Evolutionary conservation across 495 filamentous ascomycete genomes (phyloP).

Genomic region (Penicillium lagena): DNA sequence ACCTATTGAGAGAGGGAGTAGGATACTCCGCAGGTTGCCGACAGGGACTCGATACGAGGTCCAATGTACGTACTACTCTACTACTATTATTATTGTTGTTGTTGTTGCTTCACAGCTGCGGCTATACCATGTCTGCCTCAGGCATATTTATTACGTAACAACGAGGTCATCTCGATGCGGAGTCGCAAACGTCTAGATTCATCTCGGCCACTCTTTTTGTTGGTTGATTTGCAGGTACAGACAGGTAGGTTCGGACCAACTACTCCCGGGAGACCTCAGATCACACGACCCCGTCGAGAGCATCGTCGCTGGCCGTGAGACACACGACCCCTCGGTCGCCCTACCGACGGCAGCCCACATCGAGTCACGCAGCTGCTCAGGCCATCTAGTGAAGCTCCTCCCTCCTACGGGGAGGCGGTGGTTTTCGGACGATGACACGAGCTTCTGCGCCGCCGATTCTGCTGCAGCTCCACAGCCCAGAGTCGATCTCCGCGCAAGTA

Average conservation of each 20-base stretch:
- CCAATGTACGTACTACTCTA: too few species aligned
- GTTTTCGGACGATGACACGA: slow-evolving; percentile 40
- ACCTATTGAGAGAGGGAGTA: too few species aligned
- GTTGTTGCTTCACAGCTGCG: too few species aligned
- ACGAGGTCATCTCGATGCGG: slow-evolving; percentile 12
- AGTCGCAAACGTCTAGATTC: slow-evolving; percentile 2
- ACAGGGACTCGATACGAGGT: too few species aligned
- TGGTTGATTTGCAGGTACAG: too few species aligned
- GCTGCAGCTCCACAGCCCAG: slow-evolving; percentile 54
- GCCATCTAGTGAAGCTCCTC: slow-evolving; percentile 1
- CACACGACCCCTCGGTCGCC: slow-evolving; percentile 2
- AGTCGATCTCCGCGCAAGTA: slow-evolving; percentile 54
- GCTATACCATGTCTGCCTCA: neutral
- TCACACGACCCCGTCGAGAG: too few species aligned
- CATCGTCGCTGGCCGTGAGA: neutral
- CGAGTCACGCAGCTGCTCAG: neutral
- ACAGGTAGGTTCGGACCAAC: too few species aligned
- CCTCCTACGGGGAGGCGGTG: slow-evolving; percentile 24
- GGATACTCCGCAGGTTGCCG: too few species aligned
- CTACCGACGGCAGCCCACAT: slow-evolving; percentile 4
- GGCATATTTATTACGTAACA: slow-evolving; percentile 5
- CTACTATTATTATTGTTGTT: too few species aligned
- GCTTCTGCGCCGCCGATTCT: slow-evolving; percentile 49
- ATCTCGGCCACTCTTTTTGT: too few species aligned
- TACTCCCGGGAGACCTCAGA: too few species aligned